Percentiles rank a stretch among this genome's conserved stretches.
These are phyloP conservation scores for Mortierella sp. DNA, from an alignment of 371 early-diverging fungal genomes.

Conservation along the genomic window DNA sequence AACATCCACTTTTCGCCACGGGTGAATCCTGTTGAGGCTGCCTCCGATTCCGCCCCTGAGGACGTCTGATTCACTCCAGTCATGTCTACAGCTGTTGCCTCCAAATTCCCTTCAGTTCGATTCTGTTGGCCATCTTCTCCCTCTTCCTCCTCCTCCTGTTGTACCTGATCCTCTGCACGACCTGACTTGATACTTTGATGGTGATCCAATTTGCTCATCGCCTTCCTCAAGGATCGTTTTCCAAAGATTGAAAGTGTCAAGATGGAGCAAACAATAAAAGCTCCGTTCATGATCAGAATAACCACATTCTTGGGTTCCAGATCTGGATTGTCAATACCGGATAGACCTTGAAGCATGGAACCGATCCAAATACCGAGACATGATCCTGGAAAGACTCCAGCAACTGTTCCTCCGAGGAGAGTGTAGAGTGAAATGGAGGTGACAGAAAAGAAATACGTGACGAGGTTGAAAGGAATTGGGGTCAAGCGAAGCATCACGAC, in stretches of 20 bases:
- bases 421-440: slow-evolving; percentile 51
- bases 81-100: not conserved
- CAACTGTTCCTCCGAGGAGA: slow-evolving; percentile 48
- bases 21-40: slow-evolving; percentile 38
- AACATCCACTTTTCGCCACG: slow-evolving; percentile 49
- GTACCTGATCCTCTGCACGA: not conserved
- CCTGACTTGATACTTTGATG: slow-evolving; percentile 15
- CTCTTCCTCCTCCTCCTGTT: slow-evolving; percentile 1
- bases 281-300: slow-evolving; percentile 54
- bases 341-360: slow-evolving; percentile 55
- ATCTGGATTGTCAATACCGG: slow-evolving; percentile 56
- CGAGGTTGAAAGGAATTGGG: slow-evolving; percentile 57
- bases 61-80: not conserved
- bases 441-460: slow-evolving; percentile 58
- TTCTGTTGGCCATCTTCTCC: not conserved
- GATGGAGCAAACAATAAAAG: slow-evolving; percentile 53
- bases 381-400: slow-evolving; percentile 57
- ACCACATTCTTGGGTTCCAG: slow-evolving; percentile 53
- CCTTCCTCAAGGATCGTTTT: slow-evolving; percentile 56
- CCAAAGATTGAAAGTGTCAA: slow-evolving; percentile 56
- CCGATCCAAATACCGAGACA: slow-evolving; percentile 60
- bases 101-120: not conserved
- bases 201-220: slow-evolving; percentile 42
- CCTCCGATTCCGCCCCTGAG: slow-evolving; percentile 7
- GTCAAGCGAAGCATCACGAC: slow-evolving; percentile 59